Percentiles rank a stretch among this genome's conserved stretches.
Conservation (phyloP, 192 early-diverging fungal species). For the Anaeromyces robustus region DNA sequence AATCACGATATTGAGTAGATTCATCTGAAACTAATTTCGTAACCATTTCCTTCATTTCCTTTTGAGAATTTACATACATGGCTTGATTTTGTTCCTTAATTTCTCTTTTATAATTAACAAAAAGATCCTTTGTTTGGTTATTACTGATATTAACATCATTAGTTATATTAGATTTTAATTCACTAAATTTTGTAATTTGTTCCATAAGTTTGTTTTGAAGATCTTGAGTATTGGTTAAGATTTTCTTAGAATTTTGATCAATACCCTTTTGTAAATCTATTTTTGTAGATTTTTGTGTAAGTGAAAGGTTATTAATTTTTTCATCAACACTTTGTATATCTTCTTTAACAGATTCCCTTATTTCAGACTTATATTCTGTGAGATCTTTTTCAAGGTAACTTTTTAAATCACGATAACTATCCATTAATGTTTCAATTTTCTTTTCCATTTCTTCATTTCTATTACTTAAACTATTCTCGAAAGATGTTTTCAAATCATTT, state of each 20-base stretch:
- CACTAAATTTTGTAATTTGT: background rate
- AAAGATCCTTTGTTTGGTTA: background rate
- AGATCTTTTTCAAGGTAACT: background rate
- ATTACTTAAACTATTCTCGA: background rate
- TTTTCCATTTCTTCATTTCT: background rate
- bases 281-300: background rate
- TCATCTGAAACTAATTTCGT: background rate
- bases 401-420: background rate
- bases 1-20: background rate
- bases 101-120: background rate
- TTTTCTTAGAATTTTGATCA: background rate
- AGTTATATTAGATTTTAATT: background rate
- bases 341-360: background rate
- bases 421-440: background rate
- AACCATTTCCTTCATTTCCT: background rate
- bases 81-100: background rate
- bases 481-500: background rate
- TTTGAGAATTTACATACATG: background rate
- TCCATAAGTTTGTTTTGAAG: background rate
- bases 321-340: background rate
- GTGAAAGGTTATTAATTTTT: background rate
- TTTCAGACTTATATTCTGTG: background rate
- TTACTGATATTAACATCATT: background rate
- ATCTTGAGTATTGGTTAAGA: background rate
- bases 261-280: background rate